phyloP scores from a whole-genome alignment of 2,329 filamentous ascomycete genomes.

The Colletotrichum sp. region DNA sequence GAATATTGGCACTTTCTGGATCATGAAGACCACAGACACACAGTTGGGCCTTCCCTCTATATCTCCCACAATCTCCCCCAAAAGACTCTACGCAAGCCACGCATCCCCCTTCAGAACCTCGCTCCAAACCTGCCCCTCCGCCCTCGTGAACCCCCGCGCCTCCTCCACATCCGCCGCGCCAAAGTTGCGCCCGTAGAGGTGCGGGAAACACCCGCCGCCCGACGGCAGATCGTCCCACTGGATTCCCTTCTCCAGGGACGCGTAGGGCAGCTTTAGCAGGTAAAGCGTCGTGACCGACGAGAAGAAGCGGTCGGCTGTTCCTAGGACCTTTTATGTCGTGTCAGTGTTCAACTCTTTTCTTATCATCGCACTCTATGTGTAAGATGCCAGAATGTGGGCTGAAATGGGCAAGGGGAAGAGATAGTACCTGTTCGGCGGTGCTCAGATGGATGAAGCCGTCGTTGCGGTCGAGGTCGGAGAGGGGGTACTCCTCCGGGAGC shows the following conservation, averaged over 20 bases:
- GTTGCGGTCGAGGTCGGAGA: conserved; percentile 63
- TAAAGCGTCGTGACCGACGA: conserved; percentile 42
- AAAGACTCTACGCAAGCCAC: conserved; percentile 39
- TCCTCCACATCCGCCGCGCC: conserved; percentile 56
- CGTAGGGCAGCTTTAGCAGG: conserved; percentile 59
- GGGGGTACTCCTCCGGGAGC: conserved; percentile 58
- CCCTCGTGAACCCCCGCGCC: conserved; percentile 49
- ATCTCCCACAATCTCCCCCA: neutral
- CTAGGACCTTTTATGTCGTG: conserved; percentile 41
- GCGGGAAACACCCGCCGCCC: conserved; percentile 54
- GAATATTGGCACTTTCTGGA: too few species aligned
- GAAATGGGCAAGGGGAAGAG: neutral
- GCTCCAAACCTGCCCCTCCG: conserved; percentile 51
- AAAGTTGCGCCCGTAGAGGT: conserved; percentile 61
- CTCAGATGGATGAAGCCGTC: conserved; percentile 70
- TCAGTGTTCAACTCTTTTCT: neutral
- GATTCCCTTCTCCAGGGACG: conserved; percentile 44
- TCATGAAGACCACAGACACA: too few species aligned
- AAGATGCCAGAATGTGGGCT: neutral
- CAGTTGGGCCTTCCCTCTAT: neutral
- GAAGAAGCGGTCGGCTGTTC: conserved; percentile 52
- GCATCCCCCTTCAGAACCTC: conserved; percentile 42
- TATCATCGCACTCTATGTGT: neutral
- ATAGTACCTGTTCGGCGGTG: conserved; percentile 54
- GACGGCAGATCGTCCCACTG: conserved; percentile 63